Evolutionary conservation across 2,329 filamentous ascomycete species (phyloP).

Genomic region (Ophiostoma piceae): DNA sequence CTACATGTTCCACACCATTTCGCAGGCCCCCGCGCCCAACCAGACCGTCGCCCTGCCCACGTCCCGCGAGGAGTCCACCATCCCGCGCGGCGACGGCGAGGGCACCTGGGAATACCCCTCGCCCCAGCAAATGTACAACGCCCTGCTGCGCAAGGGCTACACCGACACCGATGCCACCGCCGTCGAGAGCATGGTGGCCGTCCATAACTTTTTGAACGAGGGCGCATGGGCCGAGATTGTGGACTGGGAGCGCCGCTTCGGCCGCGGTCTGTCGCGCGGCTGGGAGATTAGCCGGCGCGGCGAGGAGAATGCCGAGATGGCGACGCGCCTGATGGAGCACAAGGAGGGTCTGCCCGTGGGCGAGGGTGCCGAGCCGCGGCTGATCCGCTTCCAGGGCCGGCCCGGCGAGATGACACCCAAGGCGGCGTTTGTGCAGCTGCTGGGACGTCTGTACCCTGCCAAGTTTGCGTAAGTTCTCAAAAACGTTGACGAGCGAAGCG

Average conservation of each 20-base stretch:
- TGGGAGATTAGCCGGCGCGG: conserved; percentile 71
- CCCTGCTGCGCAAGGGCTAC: conserved; percentile 90
- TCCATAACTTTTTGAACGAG: conserved; percentile 98
- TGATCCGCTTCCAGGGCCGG: conserved; percentile 82
- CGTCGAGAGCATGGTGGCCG: conserved; percentile 93
- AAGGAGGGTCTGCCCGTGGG: conserved; percentile 32
- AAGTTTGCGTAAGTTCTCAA: conserved; percentile 63
- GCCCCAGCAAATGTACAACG: conserved; percentile 99
- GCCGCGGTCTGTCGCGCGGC: conserved; percentile 63
- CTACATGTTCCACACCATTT: conserved; percentile 88
- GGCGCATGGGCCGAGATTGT: conserved; percentile 95
- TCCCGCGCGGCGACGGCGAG: conserved; percentile 74
- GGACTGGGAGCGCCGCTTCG: conserved; percentile 86
- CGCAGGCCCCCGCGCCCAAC: conserved; percentile 68
- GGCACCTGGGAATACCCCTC: conserved; percentile 97
- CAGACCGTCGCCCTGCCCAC: conserved; percentile 73
- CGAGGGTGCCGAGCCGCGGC: conserved; percentile 48
- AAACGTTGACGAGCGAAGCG: neutral
- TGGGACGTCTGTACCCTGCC: conserved; percentile 73
- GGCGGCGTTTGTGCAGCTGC: conserved; percentile 72
- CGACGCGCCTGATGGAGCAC: conserved; percentile 37
- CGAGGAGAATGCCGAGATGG: conserved; percentile 53
- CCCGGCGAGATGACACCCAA: conserved; percentile 90
- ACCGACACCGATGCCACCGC: conserved; percentile 89
- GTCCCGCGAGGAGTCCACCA: conserved; percentile 77